These are phyloP conservation scores for Sistotremastrum suecicum DNA, from an alignment of 768 basidiomycete genomes.

Conservation along the genomic window DNA sequence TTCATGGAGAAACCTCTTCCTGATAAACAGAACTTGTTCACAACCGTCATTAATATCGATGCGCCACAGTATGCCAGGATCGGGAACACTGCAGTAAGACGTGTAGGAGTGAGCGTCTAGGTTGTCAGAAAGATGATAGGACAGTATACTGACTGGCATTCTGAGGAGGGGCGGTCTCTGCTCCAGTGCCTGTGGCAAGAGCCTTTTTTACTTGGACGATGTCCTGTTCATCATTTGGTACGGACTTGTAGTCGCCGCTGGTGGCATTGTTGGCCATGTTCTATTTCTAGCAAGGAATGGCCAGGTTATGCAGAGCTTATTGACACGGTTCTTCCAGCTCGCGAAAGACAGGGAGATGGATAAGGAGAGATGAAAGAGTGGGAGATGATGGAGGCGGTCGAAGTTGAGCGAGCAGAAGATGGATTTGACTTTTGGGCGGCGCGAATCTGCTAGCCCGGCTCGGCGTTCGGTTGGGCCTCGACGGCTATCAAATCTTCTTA, in stretches of 20 bases:
- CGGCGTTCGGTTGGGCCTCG: too few relatives aligned
- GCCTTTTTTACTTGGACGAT: constrained; percentile 42
- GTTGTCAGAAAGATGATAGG: background rate
- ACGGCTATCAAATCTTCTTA: too few relatives aligned
- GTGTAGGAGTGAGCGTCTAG: background rate
- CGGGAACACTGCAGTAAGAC: constrained; percentile 44
- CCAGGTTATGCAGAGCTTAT: too few relatives aligned
- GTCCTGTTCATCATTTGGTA: constrained; percentile 24
- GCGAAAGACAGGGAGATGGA: too few relatives aligned
- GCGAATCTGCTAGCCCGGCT: too few relatives aligned
- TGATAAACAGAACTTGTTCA: constrained; percentile 85
- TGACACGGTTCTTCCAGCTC: too few relatives aligned
- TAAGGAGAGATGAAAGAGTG: too few relatives aligned
- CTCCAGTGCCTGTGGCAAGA: constrained; percentile 24
- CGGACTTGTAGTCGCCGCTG: constrained; percentile 10
- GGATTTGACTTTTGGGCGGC: too few relatives aligned
- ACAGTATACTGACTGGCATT: background rate
- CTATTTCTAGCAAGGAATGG: too few relatives aligned
- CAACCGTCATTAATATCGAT: constrained; percentile 91
- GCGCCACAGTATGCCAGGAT: constrained; percentile 84
- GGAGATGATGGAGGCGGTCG: too few relatives aligned
- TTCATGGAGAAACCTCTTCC: constrained; percentile 93
- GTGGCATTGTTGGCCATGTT: too few relatives aligned
- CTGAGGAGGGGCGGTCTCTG: constrained; percentile 6
- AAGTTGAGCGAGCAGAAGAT: too few relatives aligned